Evolutionary conservation across 1,139 yeast species (phyloP), one percentile per base, ranked within the genome.

Genomic region (Yamadazyma jaroonii): DNA sequence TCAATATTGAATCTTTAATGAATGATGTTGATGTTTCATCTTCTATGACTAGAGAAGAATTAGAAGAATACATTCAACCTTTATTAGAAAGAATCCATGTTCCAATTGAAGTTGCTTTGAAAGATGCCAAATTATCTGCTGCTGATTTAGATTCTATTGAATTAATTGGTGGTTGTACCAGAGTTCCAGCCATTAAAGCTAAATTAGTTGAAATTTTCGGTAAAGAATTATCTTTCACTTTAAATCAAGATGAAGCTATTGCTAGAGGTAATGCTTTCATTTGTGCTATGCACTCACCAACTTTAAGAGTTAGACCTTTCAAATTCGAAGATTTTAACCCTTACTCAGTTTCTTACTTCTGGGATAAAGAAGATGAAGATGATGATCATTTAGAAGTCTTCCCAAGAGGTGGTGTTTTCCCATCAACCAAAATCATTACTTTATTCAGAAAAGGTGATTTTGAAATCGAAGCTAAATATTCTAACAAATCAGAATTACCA

Each of bases 211-310:
- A 84, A 60, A 74, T 86, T 48, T 88, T 92, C 61, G 89, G 87
- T 61, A 88, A 88, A 76, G 84, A 74, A 54, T 77, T 92, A 61
- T 87, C 97, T 32, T 86, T 87, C 74, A 94, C 97, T 54, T 81
- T 94, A 70, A 92, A 94, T 79, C 97, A 90, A 74, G 99, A 92
- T 62, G 99, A 92, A 77, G 97, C 98, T 47, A 84, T 90, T 64
- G 97, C 98, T 45, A 86, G 94, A 68, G 99, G 99, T 75, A 95
- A 96, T 54, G 97, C 99, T 39, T 94, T 92, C 71, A 87, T 94
- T 59, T 92, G 98, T 69, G 99, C 98, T 54, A 87, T 90, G 71
- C 97, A 90, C 77, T 92, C 98, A 23, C 98, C 98, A 68, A 90
- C 97, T 50, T 82, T 92, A 58, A 86, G 98, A 74, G 98, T 94